A percentile compares a stretch with the other conserved stretches of the same genome.
Evolutionary conservation across 1,284 basidiomycete species (phyloP).

Genomic region (Boletus subluridellus): DNA sequence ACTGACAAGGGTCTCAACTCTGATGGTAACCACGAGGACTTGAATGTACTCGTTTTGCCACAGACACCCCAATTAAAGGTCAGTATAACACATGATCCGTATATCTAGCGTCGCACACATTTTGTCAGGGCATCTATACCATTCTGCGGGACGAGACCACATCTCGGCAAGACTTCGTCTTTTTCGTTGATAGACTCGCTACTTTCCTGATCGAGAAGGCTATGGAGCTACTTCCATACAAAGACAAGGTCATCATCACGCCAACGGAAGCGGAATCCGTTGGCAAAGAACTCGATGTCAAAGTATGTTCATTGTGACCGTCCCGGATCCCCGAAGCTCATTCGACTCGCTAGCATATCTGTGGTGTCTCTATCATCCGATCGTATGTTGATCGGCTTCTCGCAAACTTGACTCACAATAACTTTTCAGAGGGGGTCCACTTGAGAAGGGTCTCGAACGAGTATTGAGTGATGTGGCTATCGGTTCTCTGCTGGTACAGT

Average conservation of each 20-base stretch:
- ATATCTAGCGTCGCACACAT: constrained; percentile 42
- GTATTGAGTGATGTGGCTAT: constrained; percentile 86
- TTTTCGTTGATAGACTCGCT: constrained; percentile 82
- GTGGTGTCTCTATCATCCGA: constrained; percentile 81
- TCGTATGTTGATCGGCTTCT: constrained; percentile 50
- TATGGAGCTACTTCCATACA: constrained; percentile 75
- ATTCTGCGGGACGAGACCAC: constrained; percentile 74
- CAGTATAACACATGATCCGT: constrained; percentile 16
- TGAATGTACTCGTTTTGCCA: constrained; percentile 67
- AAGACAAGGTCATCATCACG: constrained; percentile 61
- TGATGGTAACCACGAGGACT: constrained; percentile 38
- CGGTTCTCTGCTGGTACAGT: constrained; percentile 89
- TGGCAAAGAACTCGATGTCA: constrained; percentile 63
- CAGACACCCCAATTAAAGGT: constrained; percentile 83
- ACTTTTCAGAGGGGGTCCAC: constrained; percentile 69
- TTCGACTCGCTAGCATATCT: constrained; percentile 46
- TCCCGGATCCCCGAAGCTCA: background rate
- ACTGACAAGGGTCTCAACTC: constrained; percentile 34
- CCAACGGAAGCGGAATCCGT: constrained; percentile 55
- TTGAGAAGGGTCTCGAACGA: constrained; percentile 86
- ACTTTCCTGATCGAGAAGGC: constrained; percentile 85
- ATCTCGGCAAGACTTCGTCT: constrained; percentile 81
- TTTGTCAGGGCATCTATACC: constrained; percentile 78
- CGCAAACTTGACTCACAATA: constrained; percentile 9
- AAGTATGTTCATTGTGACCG: constrained; percentile 36